Percentiles rank a stretch among this genome's conserved stretches.
Conservation (phyloP, 2,329 filamentous ascomycete genomes). For the Penicillium sp. region DNA sequence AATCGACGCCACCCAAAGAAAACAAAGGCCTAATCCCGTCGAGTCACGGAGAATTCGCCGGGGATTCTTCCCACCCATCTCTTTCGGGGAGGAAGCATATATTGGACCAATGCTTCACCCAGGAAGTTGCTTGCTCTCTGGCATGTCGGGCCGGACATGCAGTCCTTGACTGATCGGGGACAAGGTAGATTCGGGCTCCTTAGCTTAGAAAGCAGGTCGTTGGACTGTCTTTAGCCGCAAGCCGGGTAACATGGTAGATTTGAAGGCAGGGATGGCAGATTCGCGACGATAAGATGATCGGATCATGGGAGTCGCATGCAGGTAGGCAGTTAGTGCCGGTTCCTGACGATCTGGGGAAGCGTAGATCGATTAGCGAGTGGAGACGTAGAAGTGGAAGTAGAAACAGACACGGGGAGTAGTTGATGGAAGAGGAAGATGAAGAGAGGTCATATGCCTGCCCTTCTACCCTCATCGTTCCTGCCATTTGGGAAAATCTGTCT, state of each 20-base stretch:
- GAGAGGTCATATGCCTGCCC: no score
- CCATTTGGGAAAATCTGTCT: no score
- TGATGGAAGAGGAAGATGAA: no score
- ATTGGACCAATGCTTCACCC: neutral
- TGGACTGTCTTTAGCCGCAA: conserved; percentile 1
- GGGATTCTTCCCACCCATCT: neutral
- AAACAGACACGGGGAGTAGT: no score
- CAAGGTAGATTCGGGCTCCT: no score
- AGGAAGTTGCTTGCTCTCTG: neutral
- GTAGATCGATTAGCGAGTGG: no score
- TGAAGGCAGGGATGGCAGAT: no score
- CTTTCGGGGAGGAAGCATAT: neutral
- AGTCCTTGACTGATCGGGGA: conserved; percentile 15
- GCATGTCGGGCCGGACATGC: conserved; percentile 6
- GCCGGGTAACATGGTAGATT: conserved; percentile 1
- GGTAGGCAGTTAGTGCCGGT: neutral
- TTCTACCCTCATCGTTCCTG: no score
- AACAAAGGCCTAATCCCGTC: conserved; percentile 19
- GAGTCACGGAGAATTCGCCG: conserved; percentile 15
- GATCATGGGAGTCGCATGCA: neutral
- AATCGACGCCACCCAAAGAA: conserved; percentile 3
- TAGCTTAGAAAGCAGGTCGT: neutral
- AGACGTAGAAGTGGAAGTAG: no score
- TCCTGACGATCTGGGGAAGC: neutral
- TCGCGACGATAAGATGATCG: no score